phyloP scores from a whole-genome alignment of 1,284 basidiomycete species.

The Paramarasmius palmivorus region DNA sequence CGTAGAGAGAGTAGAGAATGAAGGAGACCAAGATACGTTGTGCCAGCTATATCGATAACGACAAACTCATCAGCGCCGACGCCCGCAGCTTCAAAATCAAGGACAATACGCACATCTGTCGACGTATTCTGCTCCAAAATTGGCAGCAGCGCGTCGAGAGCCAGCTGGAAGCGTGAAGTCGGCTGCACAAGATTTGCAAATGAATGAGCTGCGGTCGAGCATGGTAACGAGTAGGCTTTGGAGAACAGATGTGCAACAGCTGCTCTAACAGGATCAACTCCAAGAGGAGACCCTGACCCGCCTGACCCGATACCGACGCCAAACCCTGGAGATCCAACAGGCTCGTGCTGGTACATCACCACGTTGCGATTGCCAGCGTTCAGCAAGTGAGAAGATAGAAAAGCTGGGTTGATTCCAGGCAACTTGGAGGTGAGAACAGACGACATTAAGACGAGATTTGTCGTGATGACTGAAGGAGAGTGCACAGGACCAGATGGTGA shows the following conservation, averaged over 20 bases:
- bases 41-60: slow-evolving; percentile 45
- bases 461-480: not conserved
- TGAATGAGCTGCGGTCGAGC: slow-evolving; percentile 70
- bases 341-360: slow-evolving; percentile 1
- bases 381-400: not conserved
- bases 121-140: slow-evolving; percentile 52
- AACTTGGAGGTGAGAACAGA: slow-evolving; percentile 1
- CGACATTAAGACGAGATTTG: not conserved
- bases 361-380: slow-evolving; percentile 1
- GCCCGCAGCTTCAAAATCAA: not conserved
- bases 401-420: not conserved
- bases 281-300: not conserved
- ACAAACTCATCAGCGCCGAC: not conserved
- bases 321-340: not conserved
- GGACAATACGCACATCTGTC: slow-evolving; percentile 45
- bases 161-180: slow-evolving; percentile 71
- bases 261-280: slow-evolving; percentile 22
- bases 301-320: not conserved
- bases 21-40: slow-evolving; percentile 75
- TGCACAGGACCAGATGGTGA: not conserved
- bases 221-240: slow-evolving; percentile 64
- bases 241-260: slow-evolving; percentile 64
- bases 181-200: slow-evolving; percentile 73
- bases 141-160: slow-evolving; percentile 74
- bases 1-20: slow-evolving; percentile 74